A percentile compares a stretch with the other conserved stretches of the same genome.
Conservation (phyloP, 805 yeast species). For the Cyberlindnera euphorbiiphila region DNA sequence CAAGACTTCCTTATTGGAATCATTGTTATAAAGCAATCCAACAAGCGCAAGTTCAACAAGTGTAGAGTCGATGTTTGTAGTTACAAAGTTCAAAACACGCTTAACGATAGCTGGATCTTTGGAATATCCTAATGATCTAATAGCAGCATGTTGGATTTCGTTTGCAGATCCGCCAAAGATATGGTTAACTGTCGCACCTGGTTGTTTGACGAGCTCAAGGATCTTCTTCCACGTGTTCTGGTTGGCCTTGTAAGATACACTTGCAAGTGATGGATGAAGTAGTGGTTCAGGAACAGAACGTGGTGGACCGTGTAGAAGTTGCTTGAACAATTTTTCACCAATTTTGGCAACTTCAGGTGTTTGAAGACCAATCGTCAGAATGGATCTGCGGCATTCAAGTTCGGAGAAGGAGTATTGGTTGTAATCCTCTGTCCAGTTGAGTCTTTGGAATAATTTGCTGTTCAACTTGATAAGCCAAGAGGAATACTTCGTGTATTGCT, state of each 20-base stretch:
- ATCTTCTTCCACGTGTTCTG: slow-evolving; percentile 57
- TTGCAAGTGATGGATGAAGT: slow-evolving; percentile 40
- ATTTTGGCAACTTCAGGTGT: slow-evolving; percentile 27
- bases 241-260: slow-evolving; percentile 37
- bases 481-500: slow-evolving; percentile 8
- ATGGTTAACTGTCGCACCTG: slow-evolving; percentile 40
- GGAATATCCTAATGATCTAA: slow-evolving; percentile 51
- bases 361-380: slow-evolving; percentile 38
- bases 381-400: slow-evolving; percentile 39
- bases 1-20: slow-evolving; percentile 32
- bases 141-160: slow-evolving; percentile 53
- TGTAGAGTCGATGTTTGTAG: slow-evolving; percentile 50
- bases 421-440: slow-evolving; percentile 39
- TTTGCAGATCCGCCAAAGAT: slow-evolving; percentile 22
- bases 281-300: slow-evolving; percentile 50
- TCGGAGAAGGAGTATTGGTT: slow-evolving; percentile 37
- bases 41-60: slow-evolving; percentile 54
- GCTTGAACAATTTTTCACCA: slow-evolving; percentile 42
- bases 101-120: slow-evolving; percentile 41
- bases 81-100: slow-evolving; percentile 54
- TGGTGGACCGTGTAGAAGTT: slow-evolving; percentile 49
- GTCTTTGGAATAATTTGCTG: slow-evolving; percentile 27
- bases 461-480: slow-evolving; percentile 18
- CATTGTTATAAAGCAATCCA: slow-evolving; percentile 44
- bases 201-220: slow-evolving; percentile 47